Conservation (phyloP, 441 rosid genomes). For the Theobroma grandiflorum region DNA sequence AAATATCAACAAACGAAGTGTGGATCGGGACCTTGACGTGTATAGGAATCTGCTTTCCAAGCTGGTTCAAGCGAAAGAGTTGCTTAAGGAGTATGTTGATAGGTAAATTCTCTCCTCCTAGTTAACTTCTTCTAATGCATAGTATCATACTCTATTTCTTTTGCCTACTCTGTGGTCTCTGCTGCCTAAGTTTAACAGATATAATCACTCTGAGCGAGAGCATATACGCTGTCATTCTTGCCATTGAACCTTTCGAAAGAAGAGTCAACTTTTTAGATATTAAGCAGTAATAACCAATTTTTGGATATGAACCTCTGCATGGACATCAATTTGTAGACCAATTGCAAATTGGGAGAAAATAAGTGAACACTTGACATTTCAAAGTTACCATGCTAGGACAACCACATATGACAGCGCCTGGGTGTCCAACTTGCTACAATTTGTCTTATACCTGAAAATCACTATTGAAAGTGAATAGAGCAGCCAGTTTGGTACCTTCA, state of each 20-base stretch:
- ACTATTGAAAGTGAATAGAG: neutral
- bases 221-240: neutral
- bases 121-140: neutral
- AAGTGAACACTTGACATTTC: neutral
- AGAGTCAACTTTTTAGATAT: too few relatives aligned
- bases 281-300: too few relatives aligned
- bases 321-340: neutral
- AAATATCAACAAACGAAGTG: conserved; percentile 84
- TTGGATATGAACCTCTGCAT: neutral
- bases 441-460: neutral
- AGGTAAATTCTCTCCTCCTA: conserved; percentile 55
- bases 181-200: neutral
- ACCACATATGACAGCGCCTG: neutral
- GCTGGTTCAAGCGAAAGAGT: conserved; percentile 96
- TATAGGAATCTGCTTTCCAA: conserved; percentile 93
- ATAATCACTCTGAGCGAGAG: neutral
- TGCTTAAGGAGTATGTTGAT: conserved; percentile 89
- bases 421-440: neutral
- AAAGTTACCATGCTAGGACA: neutral
- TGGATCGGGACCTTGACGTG: conserved; percentile 97
- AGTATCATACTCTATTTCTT: neutral
- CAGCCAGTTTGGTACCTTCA: neutral
- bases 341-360: neutral
- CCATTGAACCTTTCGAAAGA: too few relatives aligned
- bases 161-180: neutral